Percentiles rank a stretch among this genome's conserved stretches.
Conservation (phyloP, 2,329 filamentous ascomycete genomes). For the Penicillium rolfsii region DNA sequence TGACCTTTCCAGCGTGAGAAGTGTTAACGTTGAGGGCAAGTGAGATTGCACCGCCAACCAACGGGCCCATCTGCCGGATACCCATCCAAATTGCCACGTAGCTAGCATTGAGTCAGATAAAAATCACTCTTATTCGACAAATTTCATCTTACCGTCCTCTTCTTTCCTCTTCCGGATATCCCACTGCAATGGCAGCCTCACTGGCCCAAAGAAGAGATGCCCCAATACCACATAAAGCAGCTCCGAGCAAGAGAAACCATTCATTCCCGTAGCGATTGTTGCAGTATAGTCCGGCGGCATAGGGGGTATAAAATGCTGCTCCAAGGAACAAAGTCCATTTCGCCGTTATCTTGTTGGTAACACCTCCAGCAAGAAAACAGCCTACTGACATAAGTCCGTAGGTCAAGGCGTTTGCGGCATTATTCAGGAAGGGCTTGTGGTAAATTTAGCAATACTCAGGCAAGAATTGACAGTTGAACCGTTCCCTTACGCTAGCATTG, state of each 20-base stretch:
- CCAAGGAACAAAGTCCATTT: slow-evolving; percentile 45
- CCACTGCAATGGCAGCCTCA: slow-evolving; percentile 48
- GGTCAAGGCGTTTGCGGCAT: slow-evolving; percentile 54
- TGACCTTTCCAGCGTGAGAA: slow-evolving; percentile 51
- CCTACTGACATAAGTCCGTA: slow-evolving; percentile 53
- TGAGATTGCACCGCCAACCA: slow-evolving; percentile 57
- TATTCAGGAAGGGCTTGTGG: slow-evolving; percentile 52
- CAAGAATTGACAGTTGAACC: neutral
- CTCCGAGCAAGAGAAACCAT: slow-evolving; percentile 54
- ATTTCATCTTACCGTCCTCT: slow-evolving; percentile 46
- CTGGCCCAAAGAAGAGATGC: slow-evolving; percentile 48
- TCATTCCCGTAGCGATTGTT: slow-evolving; percentile 56
- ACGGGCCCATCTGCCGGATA: slow-evolving; percentile 56
- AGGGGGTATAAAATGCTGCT: slow-evolving; percentile 46
- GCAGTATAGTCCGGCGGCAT: slow-evolving; percentile 39
- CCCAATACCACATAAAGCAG: slow-evolving; percentile 48
- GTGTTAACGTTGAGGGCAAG: slow-evolving; percentile 54
- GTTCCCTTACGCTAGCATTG: slow-evolving; percentile 18
- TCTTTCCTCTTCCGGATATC: slow-evolving; percentile 52
- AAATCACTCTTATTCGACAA: neutral
- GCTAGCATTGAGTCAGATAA: slow-evolving; percentile 16
- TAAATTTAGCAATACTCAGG: slow-evolving; percentile 9
- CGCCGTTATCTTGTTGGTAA: slow-evolving; percentile 49
- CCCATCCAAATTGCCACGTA: slow-evolving; percentile 58
- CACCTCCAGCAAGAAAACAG: slow-evolving; percentile 51